These are phyloP conservation scores for Wickerhamomyces mucosus DNA, from an alignment of 805 yeast genomes.

Conservation along the genomic window DNA sequence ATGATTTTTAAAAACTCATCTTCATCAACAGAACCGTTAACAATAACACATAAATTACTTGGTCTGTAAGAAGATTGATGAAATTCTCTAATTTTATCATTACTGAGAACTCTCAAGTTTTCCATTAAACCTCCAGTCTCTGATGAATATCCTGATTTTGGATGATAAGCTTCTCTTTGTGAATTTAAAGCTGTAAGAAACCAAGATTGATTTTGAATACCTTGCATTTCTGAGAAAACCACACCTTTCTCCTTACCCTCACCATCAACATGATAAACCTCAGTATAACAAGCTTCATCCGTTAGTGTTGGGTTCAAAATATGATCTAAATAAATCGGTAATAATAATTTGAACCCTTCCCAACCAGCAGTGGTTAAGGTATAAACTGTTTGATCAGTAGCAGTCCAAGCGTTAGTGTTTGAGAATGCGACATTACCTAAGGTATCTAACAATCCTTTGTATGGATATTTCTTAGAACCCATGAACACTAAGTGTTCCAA, in stretches of 20 bases:
- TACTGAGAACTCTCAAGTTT: conserved; percentile 64
- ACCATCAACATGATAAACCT: conserved; percentile 92
- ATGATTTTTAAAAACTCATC: conserved; percentile 54
- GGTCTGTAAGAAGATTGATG: conserved; percentile 70
- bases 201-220: conserved; percentile 72
- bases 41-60: conserved; percentile 71
- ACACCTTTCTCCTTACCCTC: conserved; percentile 90
- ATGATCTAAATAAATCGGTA: conserved; percentile 90
- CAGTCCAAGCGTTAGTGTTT: conserved; percentile 94
- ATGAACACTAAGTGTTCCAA: conserved; percentile 88
- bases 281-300: conserved; percentile 86
- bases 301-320: conserved; percentile 75
- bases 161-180: conserved; percentile 45
- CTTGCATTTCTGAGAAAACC: conserved; percentile 96
- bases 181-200: conserved; percentile 51
- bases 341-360: conserved; percentile 78
- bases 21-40: conserved; percentile 82
- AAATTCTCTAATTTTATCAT: conserved; percentile 65
- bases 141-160: conserved; percentile 72
- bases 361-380: conserved; percentile 90
- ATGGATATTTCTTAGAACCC: conserved; percentile 88
- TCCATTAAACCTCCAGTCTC: conserved; percentile 90
- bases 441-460: conserved; percentile 82
- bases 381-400: conserved; percentile 90
- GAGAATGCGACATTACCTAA: conserved; percentile 80